Evolutionary conservation across 2,329 filamentous ascomycete species (phyloP).

Genomic region (Talaromyces albobiverticillius): DNA sequence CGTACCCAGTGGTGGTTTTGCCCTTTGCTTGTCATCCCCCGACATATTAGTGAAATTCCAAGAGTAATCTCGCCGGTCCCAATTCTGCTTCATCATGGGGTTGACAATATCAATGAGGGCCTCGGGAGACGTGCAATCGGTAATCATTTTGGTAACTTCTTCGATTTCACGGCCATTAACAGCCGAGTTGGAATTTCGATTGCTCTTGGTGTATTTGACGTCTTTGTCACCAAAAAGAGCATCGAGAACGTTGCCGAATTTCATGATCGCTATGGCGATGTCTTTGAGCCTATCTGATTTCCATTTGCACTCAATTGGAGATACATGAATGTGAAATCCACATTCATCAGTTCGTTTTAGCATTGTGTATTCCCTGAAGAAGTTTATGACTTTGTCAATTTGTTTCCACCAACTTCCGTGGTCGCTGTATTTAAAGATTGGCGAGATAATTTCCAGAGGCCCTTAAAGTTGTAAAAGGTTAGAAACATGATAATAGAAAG

Average conservation of each 20-base stretch:
- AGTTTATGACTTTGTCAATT: not conserved
- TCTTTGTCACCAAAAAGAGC: not conserved
- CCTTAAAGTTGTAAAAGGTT: not conserved
- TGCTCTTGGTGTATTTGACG: not conserved
- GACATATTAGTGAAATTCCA: slow-evolving; percentile 1
- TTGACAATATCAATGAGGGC: not conserved
- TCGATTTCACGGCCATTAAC: not conserved
- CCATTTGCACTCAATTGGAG: not conserved
- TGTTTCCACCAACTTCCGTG: not conserved
- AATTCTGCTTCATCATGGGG: not conserved
- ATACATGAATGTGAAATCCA: slow-evolving; percentile 1
- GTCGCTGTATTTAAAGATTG: not conserved
- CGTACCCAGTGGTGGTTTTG: not conserved
- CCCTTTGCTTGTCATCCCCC: not conserved
- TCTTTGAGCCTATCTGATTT: not conserved
- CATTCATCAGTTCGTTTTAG: not conserved
- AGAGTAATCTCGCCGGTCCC: not conserved
- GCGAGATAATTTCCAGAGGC: not conserved
- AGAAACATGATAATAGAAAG: not conserved
- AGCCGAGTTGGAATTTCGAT: not conserved
- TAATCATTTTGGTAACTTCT: not conserved
- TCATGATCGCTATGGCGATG: not conserved
- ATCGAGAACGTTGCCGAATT: not conserved
- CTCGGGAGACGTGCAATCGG: not conserved
- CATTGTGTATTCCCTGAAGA: not conserved